Conservation (phyloP, 106 monocot species). For the Dioscorea zingiberensis region DNA sequence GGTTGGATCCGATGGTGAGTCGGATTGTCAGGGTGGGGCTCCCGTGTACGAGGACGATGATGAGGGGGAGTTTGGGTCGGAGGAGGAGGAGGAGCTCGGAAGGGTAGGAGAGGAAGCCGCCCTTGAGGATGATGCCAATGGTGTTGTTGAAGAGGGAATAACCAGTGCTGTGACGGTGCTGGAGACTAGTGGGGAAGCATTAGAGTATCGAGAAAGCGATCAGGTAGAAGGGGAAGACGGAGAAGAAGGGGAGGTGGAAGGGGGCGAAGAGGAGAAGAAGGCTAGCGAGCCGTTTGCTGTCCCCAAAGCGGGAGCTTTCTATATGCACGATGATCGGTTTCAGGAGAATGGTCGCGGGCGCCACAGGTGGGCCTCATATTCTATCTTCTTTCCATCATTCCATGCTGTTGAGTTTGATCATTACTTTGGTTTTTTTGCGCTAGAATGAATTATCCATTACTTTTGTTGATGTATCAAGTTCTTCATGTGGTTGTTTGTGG, state of each 20-base stretch:
- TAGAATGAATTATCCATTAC: no score
- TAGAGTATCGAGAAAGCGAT: not conserved
- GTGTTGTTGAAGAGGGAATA: not conserved
- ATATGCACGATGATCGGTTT: conserved; percentile 33
- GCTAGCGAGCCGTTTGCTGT: conserved; percentile 27
- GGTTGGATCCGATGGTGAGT: conserved; percentile 12
- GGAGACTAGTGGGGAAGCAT: not conserved
- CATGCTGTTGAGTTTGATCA: no score
- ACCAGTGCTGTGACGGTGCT: not conserved
- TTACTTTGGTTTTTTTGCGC: no score
- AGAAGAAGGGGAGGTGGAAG: not conserved
- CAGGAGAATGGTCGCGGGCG: conserved; percentile 15
- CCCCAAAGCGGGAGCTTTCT: conserved; percentile 22
- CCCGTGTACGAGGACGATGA: conserved; percentile 19
- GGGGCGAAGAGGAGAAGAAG: conserved; percentile 16
- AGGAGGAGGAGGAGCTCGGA: conserved; percentile 4
- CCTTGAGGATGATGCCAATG: not conserved
- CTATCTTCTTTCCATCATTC: not conserved
- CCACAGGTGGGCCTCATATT: conserved; percentile 5
- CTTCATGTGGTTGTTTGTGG: no score
- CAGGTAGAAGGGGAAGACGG: not conserved
- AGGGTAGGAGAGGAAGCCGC: conserved; percentile 9
- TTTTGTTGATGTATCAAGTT: no score
- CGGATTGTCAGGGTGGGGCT: conserved; percentile 22
- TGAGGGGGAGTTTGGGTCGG: not conserved